Conservation (phyloP, 2,329 filamentous ascomycete species). For the Venturia carpophila region DNA sequence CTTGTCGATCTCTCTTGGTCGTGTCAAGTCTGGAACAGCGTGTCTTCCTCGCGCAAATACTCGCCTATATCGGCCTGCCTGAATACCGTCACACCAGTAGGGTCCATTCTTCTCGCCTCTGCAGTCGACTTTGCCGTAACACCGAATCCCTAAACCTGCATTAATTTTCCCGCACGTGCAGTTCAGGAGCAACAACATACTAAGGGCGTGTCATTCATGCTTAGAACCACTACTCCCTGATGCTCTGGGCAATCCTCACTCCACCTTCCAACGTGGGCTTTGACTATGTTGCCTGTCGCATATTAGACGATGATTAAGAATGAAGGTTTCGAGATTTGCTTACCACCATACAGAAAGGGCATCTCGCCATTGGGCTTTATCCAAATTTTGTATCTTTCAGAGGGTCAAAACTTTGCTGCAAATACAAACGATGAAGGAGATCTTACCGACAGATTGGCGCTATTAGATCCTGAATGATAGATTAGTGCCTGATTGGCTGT, state of each 20-base stretch:
- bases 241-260: conserved; percentile 91
- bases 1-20: background rate
- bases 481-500: no score
- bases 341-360: conserved; percentile 88
- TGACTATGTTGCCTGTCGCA: conserved; percentile 57
- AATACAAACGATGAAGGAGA: no score
- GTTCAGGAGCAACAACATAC: conserved; percentile 32
- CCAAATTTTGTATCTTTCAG: conserved; percentile 64
- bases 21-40: conserved; percentile 49
- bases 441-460: no score
- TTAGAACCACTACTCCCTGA: conserved; percentile 80
- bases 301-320: background rate
- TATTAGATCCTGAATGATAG: no score
- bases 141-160: conserved; percentile 63
- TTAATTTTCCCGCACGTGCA: background rate
- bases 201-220: conserved; percentile 81
- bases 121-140: conserved; percentile 81
- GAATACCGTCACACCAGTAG: conserved; percentile 83
- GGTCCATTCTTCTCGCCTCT: conserved; percentile 76
- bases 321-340: background rate
- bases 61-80: conserved; percentile 91
- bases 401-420: no score
- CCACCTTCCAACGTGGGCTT: conserved; percentile 74
- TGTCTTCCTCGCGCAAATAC: conserved; percentile 77
- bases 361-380: conserved; percentile 94